Conservation (phyloP, 768 basidiomycete genomes). For the Lactarius sanguifluus region DNA sequence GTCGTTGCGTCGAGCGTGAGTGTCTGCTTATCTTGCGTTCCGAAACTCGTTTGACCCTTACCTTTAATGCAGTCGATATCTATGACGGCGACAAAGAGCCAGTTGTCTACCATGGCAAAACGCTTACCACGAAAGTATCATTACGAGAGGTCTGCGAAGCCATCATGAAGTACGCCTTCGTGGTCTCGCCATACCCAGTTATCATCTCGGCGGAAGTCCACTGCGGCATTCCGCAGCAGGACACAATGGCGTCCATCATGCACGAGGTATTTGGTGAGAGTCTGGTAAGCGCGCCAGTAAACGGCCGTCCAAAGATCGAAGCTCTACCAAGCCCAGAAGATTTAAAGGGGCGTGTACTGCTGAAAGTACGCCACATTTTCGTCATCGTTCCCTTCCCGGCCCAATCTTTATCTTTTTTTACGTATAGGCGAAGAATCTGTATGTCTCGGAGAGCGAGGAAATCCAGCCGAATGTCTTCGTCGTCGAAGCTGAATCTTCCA, state of each 20-base stretch:
- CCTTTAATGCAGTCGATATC: slow-evolving; percentile 70
- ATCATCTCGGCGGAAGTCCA: slow-evolving; percentile 94
- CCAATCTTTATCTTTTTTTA: neutral
- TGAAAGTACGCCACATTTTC: slow-evolving; percentile 59
- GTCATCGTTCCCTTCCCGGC: neutral
- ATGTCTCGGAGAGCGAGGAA: slow-evolving; percentile 45
- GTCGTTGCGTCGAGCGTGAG: slow-evolving; percentile 91
- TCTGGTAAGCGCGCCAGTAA: slow-evolving; percentile 49
- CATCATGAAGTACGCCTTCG: slow-evolving; percentile 86
- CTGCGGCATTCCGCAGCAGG: slow-evolving; percentile 77
- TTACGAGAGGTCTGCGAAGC: slow-evolving; percentile 80
- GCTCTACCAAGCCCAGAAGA: slow-evolving; percentile 82
- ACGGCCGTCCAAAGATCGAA: slow-evolving; percentile 49
- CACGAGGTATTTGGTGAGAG: slow-evolving; percentile 54
- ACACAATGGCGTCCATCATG: slow-evolving; percentile 75
- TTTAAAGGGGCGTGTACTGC: slow-evolving; percentile 70
- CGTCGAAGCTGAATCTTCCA: slow-evolving; percentile 45
- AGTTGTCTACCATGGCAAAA: slow-evolving; percentile 85
- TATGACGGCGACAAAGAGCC: slow-evolving; percentile 88
- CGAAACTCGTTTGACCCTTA: neutral
- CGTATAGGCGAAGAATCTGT: slow-evolving; percentile 73
- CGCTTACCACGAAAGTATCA: slow-evolving; percentile 80
- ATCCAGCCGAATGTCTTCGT: slow-evolving; percentile 37
- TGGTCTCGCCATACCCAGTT: slow-evolving; percentile 86
- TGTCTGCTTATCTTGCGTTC: slow-evolving; percentile 26